Evolutionary conservation across 192 early-diverging fungal species (phyloP).

Genomic region (Obelidium mucronatum): DNA sequence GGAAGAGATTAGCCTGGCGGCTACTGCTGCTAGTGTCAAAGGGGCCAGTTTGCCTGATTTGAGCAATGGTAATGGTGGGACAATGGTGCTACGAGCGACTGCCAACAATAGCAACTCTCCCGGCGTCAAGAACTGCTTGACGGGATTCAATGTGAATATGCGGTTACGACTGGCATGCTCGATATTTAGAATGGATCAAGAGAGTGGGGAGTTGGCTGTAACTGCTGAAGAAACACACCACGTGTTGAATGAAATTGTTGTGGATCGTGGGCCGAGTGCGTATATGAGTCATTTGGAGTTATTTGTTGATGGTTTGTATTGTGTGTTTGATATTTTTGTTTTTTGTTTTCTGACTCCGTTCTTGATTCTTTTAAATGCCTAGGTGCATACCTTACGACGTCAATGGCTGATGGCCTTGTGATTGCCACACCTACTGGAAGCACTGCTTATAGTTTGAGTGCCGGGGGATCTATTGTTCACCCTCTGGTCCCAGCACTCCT

Average conservation of each 20-base stretch:
- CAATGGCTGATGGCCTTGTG: conserved; percentile 71
- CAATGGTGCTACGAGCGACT: background rate
- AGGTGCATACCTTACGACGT: conserved; percentile 91
- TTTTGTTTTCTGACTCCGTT: too few species aligned
- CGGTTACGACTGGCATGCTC: conserved; percentile 94
- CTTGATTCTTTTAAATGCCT: too few species aligned
- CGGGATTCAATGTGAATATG: conserved; percentile 84
- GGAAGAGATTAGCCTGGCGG: background rate
- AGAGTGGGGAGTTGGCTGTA: conserved; percentile 36
- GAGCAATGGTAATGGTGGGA: background rate
- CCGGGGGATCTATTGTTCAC: conserved; percentile 94
- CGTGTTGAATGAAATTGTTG: conserved; percentile 93
- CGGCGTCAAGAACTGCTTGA: background rate
- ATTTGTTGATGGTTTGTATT: conserved; percentile 90
- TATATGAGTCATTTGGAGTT: conserved; percentile 84
- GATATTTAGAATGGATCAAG: conserved; percentile 63
- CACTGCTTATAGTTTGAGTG: conserved; percentile 72
- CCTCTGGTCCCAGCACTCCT: conserved; percentile 92
- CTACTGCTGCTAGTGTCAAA: background rate
- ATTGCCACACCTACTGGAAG: conserved; percentile 92
- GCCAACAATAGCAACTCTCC: background rate
- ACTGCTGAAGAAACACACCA: conserved; percentile 67
- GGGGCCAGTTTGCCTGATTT: background rate
- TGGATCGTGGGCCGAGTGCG: conserved; percentile 92
- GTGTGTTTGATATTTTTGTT: too few species aligned